Percentiles rank a stretch among this genome's conserved stretches.
Evolutionary conservation across 768 basidiomycete species (phyloP).

Genomic region (Tylopilus rubrobrunneus): DNA sequence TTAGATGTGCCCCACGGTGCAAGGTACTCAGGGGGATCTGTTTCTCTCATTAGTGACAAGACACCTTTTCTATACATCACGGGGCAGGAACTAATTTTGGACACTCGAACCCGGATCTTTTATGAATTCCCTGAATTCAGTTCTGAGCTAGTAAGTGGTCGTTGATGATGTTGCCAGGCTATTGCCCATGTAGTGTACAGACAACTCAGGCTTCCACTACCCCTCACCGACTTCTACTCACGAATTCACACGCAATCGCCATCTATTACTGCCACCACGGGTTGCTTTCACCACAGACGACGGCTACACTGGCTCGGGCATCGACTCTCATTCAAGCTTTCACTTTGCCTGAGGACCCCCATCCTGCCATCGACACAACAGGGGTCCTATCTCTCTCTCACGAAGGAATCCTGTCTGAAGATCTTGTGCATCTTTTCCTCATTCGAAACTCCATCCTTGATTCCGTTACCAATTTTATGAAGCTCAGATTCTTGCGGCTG

Average conservation of each 20-base stretch:
- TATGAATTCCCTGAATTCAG: too few relatives aligned
- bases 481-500: neutral
- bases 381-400: constrained; percentile 6
- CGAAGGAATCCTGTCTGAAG: neutral
- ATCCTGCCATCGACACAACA: neutral
- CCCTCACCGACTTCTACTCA: neutral
- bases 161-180: too few relatives aligned
- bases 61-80: too few relatives aligned
- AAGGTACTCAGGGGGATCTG: too few relatives aligned
- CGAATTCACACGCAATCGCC: constrained; percentile 5
- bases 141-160: too few relatives aligned
- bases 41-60: too few relatives aligned
- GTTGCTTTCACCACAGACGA: neutral
- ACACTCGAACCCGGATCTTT: too few relatives aligned
- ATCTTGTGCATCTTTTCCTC: neutral
- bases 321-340: constrained; percentile 5
- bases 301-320: too few relatives aligned
- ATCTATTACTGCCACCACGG: neutral
- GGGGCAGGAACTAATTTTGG: too few relatives aligned
- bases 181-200: too few relatives aligned
- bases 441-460: constrained; percentile 2
- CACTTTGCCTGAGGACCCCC: neutral
- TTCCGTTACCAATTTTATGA: neutral
- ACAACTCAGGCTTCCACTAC: neutral
- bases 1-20: too few relatives aligned